A percentile compares a stretch with the other conserved stretches of the same genome.
phyloP scores from a whole-genome alignment of 306 rosid species.

The Carpinus viminea region DNA sequence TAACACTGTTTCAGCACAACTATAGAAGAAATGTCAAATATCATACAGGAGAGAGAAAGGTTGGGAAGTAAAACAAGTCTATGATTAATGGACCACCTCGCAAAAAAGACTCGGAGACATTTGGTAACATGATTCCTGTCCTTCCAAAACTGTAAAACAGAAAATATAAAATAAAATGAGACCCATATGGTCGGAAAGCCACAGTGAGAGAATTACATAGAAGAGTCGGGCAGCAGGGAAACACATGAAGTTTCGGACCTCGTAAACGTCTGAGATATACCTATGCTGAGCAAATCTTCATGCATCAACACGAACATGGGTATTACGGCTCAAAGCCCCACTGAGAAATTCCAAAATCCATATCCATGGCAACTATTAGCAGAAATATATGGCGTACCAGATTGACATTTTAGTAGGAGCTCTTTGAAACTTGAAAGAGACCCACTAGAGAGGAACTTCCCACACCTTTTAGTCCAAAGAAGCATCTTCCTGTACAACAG shows the following conservation, averaged over 20 bases:
- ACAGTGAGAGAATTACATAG: not conserved
- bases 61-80: not conserved
- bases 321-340: not conserved
- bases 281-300: not conserved
- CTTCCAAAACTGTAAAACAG: not conserved
- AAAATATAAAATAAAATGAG: not conserved
- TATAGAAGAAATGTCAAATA: too few species aligned
- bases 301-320: not conserved
- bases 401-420: not conserved
- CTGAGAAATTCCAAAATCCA: not conserved
- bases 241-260: not conserved
- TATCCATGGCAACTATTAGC: not conserved
- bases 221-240: not conserved
- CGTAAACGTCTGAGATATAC: constrained; percentile 1
- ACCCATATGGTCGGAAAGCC: not conserved
- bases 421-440: constrained; percentile 10
- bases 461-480: not conserved
- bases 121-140: not conserved
- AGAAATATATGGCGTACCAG: not conserved
- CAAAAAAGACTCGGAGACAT: not conserved
- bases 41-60: not conserved
- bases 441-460: constrained; percentile 13
- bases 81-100: not conserved
- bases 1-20: too few species aligned
- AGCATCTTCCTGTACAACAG: not conserved